Conservation (phyloP, 805 yeast genomes). For the Saccharomycopsis fermentans region DNA sequence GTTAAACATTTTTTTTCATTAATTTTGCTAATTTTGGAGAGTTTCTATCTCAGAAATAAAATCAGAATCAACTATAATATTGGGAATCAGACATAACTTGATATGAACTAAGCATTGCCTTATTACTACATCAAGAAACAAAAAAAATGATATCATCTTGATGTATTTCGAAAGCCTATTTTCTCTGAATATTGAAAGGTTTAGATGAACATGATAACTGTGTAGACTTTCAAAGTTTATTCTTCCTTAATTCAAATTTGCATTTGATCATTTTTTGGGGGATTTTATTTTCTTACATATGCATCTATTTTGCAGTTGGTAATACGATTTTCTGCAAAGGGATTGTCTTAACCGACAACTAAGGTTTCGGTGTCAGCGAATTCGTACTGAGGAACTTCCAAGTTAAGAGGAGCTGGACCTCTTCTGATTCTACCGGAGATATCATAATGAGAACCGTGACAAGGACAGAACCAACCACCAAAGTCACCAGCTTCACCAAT, state of each 20-base stretch:
- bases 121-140: too few relatives aligned
- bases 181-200: too few relatives aligned
- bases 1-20: neutral
- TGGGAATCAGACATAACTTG: too few relatives aligned
- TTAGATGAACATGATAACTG: too few relatives aligned
- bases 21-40: neutral
- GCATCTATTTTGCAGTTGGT: too few relatives aligned
- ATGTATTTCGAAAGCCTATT: too few relatives aligned
- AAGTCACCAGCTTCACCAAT: slow-evolving; percentile 99
- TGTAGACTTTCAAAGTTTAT: too few relatives aligned
- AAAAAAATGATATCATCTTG: too few relatives aligned
- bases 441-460: slow-evolving; percentile 99
- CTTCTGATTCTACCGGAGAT: slow-evolving; percentile 99
- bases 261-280: too few relatives aligned
- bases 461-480: slow-evolving; percentile 99
- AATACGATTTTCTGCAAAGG: neutral
- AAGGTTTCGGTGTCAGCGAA: slow-evolving; percentile 73
- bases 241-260: too few relatives aligned
- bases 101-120: too few relatives aligned
- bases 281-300: too few relatives aligned
- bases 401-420: slow-evolving; percentile 99
- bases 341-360: slow-evolving; percentile 65
- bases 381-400: slow-evolving; percentile 90
- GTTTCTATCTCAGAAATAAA: neutral
- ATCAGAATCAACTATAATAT: neutral